Evolutionary conservation across 495 filamentous ascomycete genomes (phyloP).

Genomic region (Aspergillus mulundensis): DNA sequence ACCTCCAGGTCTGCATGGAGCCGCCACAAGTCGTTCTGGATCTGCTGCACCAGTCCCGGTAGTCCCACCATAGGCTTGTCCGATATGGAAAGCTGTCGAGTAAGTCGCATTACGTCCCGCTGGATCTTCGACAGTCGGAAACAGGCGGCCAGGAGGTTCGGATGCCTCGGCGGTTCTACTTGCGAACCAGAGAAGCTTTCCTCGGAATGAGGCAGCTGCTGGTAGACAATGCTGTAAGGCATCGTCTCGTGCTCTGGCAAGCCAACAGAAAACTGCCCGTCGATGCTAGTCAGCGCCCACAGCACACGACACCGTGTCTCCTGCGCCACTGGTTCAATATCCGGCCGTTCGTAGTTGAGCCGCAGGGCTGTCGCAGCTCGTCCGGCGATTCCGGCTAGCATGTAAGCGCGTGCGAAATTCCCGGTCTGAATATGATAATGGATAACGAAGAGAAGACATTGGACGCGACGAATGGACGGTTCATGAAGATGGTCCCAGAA

Average conservation of each 20-base stretch:
- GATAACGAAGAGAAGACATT: constrained; percentile 16
- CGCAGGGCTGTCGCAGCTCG: constrained; percentile 15
- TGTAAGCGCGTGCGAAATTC: constrained; percentile 14
- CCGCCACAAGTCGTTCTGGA: no score
- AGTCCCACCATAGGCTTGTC: no score
- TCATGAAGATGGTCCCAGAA: constrained; percentile 16
- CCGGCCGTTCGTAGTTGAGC: constrained; percentile 18
- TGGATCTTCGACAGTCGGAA: no score
- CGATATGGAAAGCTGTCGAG: no score
- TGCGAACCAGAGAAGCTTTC: constrained; percentile 6
- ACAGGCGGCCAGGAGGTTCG: no score
- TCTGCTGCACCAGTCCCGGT: no score
- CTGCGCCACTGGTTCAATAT: constrained; percentile 18
- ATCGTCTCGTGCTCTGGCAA: constrained; percentile 20
- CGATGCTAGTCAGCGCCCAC: constrained; percentile 18
- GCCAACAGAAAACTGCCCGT: constrained; percentile 18
- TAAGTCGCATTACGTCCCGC: no score
- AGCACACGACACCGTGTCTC: constrained; percentile 20
- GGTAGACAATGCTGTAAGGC: constrained; percentile 18
- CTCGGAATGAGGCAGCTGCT: constrained; percentile 17
- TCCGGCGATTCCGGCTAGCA: constrained; percentile 19
- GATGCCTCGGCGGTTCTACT: no score
- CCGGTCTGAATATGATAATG: constrained; percentile 16
- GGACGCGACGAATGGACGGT: constrained; percentile 11
- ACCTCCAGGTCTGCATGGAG: no score